Base-by-base conservation (phyloP, 2,329 filamentous ascomycete genomes). In the Pseudopithomyces maydicus region DNA sequence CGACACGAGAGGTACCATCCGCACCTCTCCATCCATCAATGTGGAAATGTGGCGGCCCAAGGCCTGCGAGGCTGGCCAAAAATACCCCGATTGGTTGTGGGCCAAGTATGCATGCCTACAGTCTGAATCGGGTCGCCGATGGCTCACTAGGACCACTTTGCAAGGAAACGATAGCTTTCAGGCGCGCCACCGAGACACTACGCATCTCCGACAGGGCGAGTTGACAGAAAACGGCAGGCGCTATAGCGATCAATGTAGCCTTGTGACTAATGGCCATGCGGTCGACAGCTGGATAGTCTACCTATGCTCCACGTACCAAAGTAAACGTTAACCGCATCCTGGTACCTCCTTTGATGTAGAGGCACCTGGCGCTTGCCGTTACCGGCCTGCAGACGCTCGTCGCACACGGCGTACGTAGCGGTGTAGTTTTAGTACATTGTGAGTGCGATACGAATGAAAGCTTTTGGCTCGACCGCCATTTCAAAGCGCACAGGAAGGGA, bases 171-270 rank as follows among this genome's bases (percentile, higher is more conserved):
- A 52, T 58, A 55, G 55, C 55, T 52, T 35, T 55, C 56, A 56
- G 46, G 51, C 45, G 63, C 57, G 61, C 57, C 58, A 43, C 50
- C 32, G 52, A 33, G 49, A 63, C 57, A 61, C 65, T 52, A 60
- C 67, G 55, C 64, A 20, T 62, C 51, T 44, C 50, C 58, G 56
- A 56, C 61, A 63, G 55, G 59, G 56, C 44, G 53, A 52, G 64
- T 53, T 73, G 72, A 75, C 73, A 72, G 67, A 66, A 74, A 75
- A 75, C 73, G 71, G 71, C 64, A 72, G 58, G 63, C 70, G 73
- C 72, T 57, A 62, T 68, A 67, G 67, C 39, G 55, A 51, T 26
- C 50, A 46, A 53, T 61, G 52, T 50, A 55, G 43, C 46, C 50
- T 49, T 55, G 41, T 54, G 50, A 47, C 67, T 65, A 65, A 66